Conservation (phyloP, 2,329 filamentous ascomycete genomes). For the Endoconidiophora laricicola region DNA sequence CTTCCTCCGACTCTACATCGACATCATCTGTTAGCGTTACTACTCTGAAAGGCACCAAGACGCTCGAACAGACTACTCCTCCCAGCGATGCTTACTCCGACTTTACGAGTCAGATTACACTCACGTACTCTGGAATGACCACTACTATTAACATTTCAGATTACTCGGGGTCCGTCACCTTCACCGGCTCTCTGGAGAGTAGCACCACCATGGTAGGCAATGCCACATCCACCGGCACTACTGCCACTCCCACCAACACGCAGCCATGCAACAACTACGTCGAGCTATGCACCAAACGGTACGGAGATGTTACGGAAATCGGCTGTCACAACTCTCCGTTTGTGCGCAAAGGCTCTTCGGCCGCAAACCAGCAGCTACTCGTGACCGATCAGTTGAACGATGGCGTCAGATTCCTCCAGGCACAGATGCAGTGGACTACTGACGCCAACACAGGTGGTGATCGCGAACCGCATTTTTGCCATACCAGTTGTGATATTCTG, state of each 20-base stretch:
- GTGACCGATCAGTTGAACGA: conserved; percentile 63
- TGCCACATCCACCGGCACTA: conserved; percentile 25
- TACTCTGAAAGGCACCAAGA: conserved; percentile 24
- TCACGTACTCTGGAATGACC: conserved; percentile 9
- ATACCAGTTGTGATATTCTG: conserved; percentile 66
- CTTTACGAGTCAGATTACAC: conserved; percentile 27
- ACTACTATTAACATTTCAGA: conserved; percentile 16
- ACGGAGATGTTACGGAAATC: conserved; percentile 67
- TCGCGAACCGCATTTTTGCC: conserved; percentile 56
- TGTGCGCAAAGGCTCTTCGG: conserved; percentile 49
- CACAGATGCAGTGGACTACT: conserved; percentile 41
- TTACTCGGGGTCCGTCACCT: conserved; percentile 21
- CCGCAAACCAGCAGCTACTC: conserved; percentile 54
- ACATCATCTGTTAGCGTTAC: conserved; percentile 18
- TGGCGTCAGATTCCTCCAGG: conserved; percentile 49
- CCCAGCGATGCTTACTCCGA: conserved; percentile 30
- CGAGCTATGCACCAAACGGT: conserved; percentile 60
- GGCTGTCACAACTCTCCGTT: conserved; percentile 74
- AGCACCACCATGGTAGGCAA: conserved; percentile 24
- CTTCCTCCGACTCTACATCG: background rate
- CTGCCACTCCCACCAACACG: conserved; percentile 45
- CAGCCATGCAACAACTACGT: conserved; percentile 64
- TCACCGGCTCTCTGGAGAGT: conserved; percentile 29
- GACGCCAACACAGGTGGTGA: conserved; percentile 26
- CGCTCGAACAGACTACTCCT: conserved; percentile 23